Evolutionary conservation across 2,329 filamentous ascomycete genomes (phyloP), one percentile per base, ranked within the genome.

Genomic region (Cercospora citrullina): DNA sequence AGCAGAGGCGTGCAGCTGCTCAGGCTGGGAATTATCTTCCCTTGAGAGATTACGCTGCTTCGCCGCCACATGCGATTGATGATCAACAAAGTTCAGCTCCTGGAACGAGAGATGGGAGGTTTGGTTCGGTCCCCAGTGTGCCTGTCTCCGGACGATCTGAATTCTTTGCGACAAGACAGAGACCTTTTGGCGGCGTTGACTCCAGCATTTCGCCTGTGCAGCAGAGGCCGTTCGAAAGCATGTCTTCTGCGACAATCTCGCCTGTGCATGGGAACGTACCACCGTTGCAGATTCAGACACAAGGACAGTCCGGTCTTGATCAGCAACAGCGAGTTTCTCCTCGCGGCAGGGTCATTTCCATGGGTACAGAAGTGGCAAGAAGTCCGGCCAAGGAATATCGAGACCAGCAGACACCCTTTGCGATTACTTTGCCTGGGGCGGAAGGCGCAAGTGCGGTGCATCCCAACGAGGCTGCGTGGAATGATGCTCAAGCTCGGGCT

Each of bases 341-440:
- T 3, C 30, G 33, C 21, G 30, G 55, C 1, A 36, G 64, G 12
- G 60, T 72, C n/a, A 67, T 68, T 33, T 73, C 72, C 1, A 69
- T 71, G n/a, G 68, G 68, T 1, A 64, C 72, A 16, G 71, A 72
- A 30, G 65, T 71, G 28, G 71, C 71, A 12, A 71, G 74, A 18
- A 72, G 68, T 55, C 73, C 76, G 3, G 74, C 74, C 1, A 69
- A 69, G 30, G 69, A 73, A 26, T 74, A 76, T 57, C 53, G 65
- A 8, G 73, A 75, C 39, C 76, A 77, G 64, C 75, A 76, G 62
- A 74, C 72, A 1, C 74, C 75, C 5, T 77, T 72, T 72, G 61
- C 73, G 9, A 68, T 75, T 23, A 66, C 64, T 7, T n/a, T 77
- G 33, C 73, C 74, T 18, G 57, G 36, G 12, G 64, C 39, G 7